Evolutionary conservation across 331 rosid species (phyloP).

Genomic region (Rosa hybrid): DNA sequence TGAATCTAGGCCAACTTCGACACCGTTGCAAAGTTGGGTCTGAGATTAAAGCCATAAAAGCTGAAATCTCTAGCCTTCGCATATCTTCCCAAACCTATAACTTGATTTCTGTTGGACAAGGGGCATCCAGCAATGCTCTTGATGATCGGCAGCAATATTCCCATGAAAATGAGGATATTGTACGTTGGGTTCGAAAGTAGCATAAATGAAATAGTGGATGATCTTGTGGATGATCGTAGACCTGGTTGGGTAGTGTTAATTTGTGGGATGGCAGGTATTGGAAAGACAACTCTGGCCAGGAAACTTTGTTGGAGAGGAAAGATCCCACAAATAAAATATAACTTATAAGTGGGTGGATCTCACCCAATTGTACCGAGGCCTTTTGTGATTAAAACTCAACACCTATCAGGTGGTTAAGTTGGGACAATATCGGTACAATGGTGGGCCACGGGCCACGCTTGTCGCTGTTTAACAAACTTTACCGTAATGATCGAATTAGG

Average conservation of each 20-base stretch:
- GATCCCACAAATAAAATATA: too few relatives aligned
- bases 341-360: too few relatives aligned
- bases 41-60: not conserved
- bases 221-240: not conserved
- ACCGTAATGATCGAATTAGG: not conserved
- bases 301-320: not conserved
- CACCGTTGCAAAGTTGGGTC: not conserved
- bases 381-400: too few relatives aligned
- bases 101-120: conserved; percentile 4
- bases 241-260: conserved; percentile 18
- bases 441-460: too few relatives aligned
- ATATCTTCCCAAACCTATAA: not conserved
- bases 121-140: conserved; percentile 28
- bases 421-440: too few relatives aligned
- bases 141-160: not conserved
- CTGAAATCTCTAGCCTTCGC: not conserved
- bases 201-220: not conserved
- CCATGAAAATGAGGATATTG: not conserved
- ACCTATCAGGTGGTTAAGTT: too few relatives aligned
- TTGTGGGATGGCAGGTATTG: not conserved
- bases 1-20: not conserved
- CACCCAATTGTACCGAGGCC: too few relatives aligned
- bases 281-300: conserved; percentile 7
- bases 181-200: not conserved
- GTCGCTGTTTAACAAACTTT: too few relatives aligned